Base-by-base conservation (phyloP, 495 filamentous ascomycete genomes). In the Aspergillus leporis region DNA sequence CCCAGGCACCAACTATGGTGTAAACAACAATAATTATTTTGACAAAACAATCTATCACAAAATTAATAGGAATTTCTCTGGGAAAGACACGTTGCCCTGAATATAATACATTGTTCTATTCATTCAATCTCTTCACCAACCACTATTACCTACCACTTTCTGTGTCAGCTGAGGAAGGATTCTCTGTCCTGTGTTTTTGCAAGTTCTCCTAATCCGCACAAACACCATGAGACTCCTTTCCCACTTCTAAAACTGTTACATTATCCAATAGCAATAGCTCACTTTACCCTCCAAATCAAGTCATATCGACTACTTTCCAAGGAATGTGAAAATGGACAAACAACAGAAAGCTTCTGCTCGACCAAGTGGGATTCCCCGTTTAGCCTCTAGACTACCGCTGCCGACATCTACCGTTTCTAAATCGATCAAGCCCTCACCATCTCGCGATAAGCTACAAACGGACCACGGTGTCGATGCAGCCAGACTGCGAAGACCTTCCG, bases 341-440 rank as follows among this genome's bases (percentile, higher is more conserved):
- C 70, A 72, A 59, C 61, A 65, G 9, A 74, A 64, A 58, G 61
- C 65, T 21, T 64, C 61, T 47, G 51, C 55, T 3, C 72, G 70
- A 18, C 66, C 72, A 5, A 76, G 72, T 55, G 72, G 75, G 31
- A 77, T 78, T 53, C 77, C 77, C 45, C 75, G 77, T 28, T 65
- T 67, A 43, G 62, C 67, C 23, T 80, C 77, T 8, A 67, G 74
- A 70, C 57, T 80, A 38, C 77, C 77, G 10, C 56, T 80, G 51
- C 77, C 77, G 7, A 78, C 72, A 22, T 64, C 69, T 13, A 70
- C 70, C 21, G 60, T 61, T 41, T 64, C 71, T 13, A 72, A 67
- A 61, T 67, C 75, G 12, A 62, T 78, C 55, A 73, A 66, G 56
- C 71, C 76, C n/a, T 78, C 77, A 4, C 77, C 77, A 9, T 80